phyloP scores from a whole-genome alignment of 139 green algal species.

The Chlamydomonas sp. region DNA sequence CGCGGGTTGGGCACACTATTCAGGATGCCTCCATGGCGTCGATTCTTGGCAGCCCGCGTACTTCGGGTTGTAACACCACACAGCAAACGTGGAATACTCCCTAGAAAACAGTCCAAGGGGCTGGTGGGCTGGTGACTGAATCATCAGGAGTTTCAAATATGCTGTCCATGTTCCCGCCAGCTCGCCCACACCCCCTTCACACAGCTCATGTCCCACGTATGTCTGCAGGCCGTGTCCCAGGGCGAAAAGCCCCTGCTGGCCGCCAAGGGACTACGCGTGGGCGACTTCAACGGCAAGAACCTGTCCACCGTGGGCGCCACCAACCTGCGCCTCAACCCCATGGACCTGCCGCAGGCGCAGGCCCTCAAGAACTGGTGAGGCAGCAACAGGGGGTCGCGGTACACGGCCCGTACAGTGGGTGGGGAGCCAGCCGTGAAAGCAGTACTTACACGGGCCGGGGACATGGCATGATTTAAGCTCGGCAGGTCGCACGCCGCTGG shows the following conservation, averaged over 20 bases:
- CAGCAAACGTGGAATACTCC: too few relatives aligned
- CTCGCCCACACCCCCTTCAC: not conserved
- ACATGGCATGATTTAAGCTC: too few relatives aligned
- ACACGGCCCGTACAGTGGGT: too few relatives aligned
- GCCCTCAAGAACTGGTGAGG: conserved; percentile 73
- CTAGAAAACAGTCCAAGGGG: too few relatives aligned
- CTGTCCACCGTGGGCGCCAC: conserved; percentile 79
- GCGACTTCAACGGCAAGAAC: conserved; percentile 95
- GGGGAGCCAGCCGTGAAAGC: too few relatives aligned
- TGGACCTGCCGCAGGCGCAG: conserved; percentile 68
- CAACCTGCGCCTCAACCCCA: conserved; percentile 78
- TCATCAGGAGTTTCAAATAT: not conserved
- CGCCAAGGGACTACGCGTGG: conserved; percentile 85
- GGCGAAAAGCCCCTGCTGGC: conserved; percentile 82
- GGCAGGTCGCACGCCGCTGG: too few relatives aligned
- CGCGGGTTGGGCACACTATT: too few relatives aligned
- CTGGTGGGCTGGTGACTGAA: not conserved
- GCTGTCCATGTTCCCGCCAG: not conserved
- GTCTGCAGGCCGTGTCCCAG: conserved; percentile 2
- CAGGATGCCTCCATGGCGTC: too few relatives aligned
- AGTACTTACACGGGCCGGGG: too few relatives aligned
- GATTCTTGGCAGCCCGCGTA: too few relatives aligned
- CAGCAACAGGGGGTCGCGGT: not conserved
- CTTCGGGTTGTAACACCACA: too few relatives aligned
- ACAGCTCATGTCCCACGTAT: too few relatives aligned